Base-by-base conservation (phyloP, 2,329 filamentous ascomycete genomes). In the Zalaria sp. region DNA sequence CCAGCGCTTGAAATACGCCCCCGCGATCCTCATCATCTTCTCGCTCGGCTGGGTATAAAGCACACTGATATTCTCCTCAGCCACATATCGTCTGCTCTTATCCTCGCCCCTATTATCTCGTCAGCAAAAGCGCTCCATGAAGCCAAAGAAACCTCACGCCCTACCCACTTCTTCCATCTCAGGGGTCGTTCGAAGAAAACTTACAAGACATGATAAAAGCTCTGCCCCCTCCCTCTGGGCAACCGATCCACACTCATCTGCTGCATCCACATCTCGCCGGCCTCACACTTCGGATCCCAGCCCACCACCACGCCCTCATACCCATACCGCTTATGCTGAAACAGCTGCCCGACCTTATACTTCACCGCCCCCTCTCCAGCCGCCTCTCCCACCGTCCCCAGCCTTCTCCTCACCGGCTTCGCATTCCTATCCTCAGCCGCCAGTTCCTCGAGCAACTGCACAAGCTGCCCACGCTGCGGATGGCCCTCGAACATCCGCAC, bases 1-100 rank as follows among this genome's bases (percentile, higher is more conserved):
- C 69, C 87, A 96, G 35, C 86, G 71, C 60, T 85, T 93, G 60
- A 98, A 96, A 59, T 84, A 85, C 52, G 80, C 81, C 0, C 91
- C 91, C 3, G 87, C 85, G 49, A 83, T 62, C 37, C 69, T 68
- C 54, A 85, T 72, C 47, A 93, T 67, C 25, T 73, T 61, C n/a
- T 72, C 62, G 0, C 73, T 69, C 2, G 81, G 62, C 29, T 67
- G 50, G 49, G 51, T 43, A 6, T 50, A 37, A 53, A 85, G 63
- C n/a, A 79, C 62, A 44, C 78, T 65, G 43, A 95, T 81, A 51
- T 88, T 94, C 52, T 88, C 81, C 55, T 93, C 79, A 1, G 85
- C 81, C 3, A 88, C 79, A 53, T 88, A 84, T 35, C 83, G 73
- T 40, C 81, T 72, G 40, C 71, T 79, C 40, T 75, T 77, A 51